phyloP scores from a whole-genome alignment of 495 filamentous ascomycete genomes.

The Opeltia flavorubescens region DNA sequence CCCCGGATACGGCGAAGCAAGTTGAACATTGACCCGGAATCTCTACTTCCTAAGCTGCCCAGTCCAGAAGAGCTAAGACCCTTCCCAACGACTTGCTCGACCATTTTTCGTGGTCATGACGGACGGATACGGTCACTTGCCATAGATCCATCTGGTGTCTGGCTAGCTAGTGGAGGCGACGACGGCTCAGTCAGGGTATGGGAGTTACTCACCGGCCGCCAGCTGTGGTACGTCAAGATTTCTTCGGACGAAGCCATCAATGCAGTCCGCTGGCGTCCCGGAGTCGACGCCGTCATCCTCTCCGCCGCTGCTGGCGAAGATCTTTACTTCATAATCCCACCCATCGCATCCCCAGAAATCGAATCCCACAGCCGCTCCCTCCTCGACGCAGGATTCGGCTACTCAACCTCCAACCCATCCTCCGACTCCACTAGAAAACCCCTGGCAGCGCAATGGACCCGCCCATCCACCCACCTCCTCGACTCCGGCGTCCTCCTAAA shows the following conservation, averaged over 20 bases:
- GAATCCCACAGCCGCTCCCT: constrained; percentile 60
- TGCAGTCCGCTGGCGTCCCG: constrained; percentile 78
- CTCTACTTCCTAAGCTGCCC: constrained; percentile 86
- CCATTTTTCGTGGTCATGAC: constrained; percentile 74
- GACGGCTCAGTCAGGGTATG: constrained; percentile 87
- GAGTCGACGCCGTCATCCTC: constrained; percentile 64
- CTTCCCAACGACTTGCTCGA: constrained; percentile 78
- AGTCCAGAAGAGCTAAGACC: constrained; percentile 83
- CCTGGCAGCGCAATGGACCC: constrained; percentile 65
- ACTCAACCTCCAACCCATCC: constrained; percentile 55
- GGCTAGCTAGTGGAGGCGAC: constrained; percentile 83
- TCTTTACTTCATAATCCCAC: constrained; percentile 70
- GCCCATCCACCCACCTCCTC: constrained; percentile 57
- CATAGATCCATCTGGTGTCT: constrained; percentile 62
- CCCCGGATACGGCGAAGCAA: constrained; percentile 84
- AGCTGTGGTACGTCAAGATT: constrained; percentile 72
- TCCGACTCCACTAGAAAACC: constrained; percentile 55
- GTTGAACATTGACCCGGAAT: constrained; percentile 92
- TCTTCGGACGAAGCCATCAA: constrained; percentile 74
- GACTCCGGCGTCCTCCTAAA: constrained; percentile 65
- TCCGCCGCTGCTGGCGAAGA: constrained; percentile 73
- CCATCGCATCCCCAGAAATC: constrained; percentile 52
- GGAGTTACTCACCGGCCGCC: constrained; percentile 75
- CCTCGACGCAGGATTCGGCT: constrained; percentile 78
- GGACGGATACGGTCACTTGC: constrained; percentile 74